Conservation (phyloP, 352 stramenopile genomes). For the Globisporangium nagaii region DNA sequence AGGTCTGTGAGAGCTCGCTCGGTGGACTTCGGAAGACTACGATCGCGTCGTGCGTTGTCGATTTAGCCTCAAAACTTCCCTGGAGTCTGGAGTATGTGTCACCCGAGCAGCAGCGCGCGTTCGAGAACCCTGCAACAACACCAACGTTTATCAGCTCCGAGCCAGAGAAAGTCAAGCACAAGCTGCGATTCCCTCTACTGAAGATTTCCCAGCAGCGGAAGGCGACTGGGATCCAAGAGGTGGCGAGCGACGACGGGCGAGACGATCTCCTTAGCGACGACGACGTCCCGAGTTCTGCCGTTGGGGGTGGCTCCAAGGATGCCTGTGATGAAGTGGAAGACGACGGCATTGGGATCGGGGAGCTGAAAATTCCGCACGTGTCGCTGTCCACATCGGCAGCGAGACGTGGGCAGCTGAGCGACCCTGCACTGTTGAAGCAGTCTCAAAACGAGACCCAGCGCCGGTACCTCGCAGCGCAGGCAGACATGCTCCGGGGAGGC, state of each 20-base stretch:
- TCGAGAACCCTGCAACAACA: constrained; percentile 33
- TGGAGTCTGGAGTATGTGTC: constrained; percentile 56
- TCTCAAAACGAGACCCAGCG: constrained; percentile 35
- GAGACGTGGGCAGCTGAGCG: constrained; percentile 7
- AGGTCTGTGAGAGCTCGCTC: constrained; percentile 47
- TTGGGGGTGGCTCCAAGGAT: constrained; percentile 7
- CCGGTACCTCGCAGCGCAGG: constrained; percentile 44
- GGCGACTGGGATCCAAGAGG: constrained; percentile 2
- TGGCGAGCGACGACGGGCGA: background rate
- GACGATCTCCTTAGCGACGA: constrained; percentile 3
- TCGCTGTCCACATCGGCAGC: constrained; percentile 12
- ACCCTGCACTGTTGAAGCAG: constrained; percentile 54
- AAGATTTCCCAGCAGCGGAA: constrained; percentile 6
- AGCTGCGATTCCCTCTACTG: background rate
- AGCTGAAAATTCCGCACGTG: constrained; percentile 23
- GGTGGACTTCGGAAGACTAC: constrained; percentile 48
- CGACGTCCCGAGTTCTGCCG: background rate
- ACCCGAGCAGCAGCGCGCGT: constrained; percentile 25
- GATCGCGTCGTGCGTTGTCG: constrained; percentile 51
- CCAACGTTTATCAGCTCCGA: background rate
- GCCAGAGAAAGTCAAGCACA: background rate
- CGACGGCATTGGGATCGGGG: constrained; percentile 60
- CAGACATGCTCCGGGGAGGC: constrained; percentile 24
- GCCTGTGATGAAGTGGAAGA: constrained; percentile 17
- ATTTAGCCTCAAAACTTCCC: constrained; percentile 55